These are phyloP conservation scores for Penicillium nordicum DNA, from an alignment of 2,329 filamentous ascomycete species.

Conservation along the genomic window DNA sequence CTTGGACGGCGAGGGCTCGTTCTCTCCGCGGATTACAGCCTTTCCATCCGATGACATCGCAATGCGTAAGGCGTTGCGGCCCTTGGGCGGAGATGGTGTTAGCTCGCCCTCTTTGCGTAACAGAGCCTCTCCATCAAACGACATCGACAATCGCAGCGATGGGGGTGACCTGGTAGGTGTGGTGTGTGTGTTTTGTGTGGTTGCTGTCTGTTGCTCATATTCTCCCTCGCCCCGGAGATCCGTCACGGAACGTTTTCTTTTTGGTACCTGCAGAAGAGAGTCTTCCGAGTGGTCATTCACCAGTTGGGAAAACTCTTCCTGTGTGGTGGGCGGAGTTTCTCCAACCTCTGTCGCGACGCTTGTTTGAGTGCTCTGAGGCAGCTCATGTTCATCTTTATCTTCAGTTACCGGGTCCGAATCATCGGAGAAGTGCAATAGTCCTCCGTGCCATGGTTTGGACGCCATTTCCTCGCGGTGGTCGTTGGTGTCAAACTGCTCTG, in stretches of 20 bases:
- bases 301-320: conserved; percentile 19
- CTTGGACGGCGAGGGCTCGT: conserved; percentile 65
- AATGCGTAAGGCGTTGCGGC: conserved; percentile 61
- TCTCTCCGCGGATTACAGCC: conserved; percentile 73
- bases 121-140: conserved; percentile 41
- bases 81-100: conserved; percentile 41
- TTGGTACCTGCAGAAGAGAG: conserved; percentile 20
- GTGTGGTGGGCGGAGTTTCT: conserved; percentile 22
- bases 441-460: conserved; percentile 23
- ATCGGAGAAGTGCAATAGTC: conserved; percentile 25
- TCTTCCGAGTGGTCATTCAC: conserved; percentile 19
- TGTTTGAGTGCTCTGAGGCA: conserved; percentile 31
- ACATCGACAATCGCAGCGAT: conserved; percentile 41
- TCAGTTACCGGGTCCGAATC: conserved; percentile 21
- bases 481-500: conserved; percentile 26
- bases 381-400: conserved; percentile 29
- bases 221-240: conserved; percentile 23
- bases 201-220: conserved; percentile 11
- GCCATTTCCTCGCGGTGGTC: conserved; percentile 17
- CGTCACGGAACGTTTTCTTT: conserved; percentile 36
- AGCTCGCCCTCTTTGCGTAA: conserved; percentile 38
- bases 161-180: conserved; percentile 35
- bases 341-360: conserved; percentile 29
- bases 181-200: conserved; percentile 13
- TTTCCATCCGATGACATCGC: conserved; percentile 85